Evolutionary conservation across 2,329 filamentous ascomycete species (phyloP).

Genomic region (Amauroascus niger): DNA sequence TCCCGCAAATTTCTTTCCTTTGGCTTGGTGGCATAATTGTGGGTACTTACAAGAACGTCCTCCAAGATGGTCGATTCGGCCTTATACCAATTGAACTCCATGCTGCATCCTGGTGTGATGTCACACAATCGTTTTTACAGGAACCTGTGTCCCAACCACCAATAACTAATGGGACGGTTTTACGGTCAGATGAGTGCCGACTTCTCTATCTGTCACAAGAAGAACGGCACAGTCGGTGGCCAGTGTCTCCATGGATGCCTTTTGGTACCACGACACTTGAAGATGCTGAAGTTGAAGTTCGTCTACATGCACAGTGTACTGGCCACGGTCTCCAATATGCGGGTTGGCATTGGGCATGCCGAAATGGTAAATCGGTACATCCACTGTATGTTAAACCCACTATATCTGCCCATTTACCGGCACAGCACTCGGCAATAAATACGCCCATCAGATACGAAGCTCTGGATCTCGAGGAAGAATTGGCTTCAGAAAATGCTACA

Average conservation of each 20-base stretch:
- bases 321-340: conserved; percentile 19
- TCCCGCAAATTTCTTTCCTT: conserved; percentile 20
- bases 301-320: conserved; percentile 21
- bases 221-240: conserved; percentile 19
- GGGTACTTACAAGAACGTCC: conserved; percentile 17
- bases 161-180: conserved; percentile 12
- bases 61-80: conserved; percentile 20
- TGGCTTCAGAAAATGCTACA: conserved; percentile 24
- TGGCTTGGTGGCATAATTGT: conserved; percentile 24
- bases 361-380: conserved; percentile 2
- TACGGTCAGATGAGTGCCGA: conserved; percentile 24
- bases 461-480: conserved; percentile 10
- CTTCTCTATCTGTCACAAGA: conserved; percentile 24
- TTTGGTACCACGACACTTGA: conserved; percentile 24
- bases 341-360: conserved; percentile 2
- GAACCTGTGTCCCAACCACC: conserved; percentile 17
- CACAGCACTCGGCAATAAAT: conserved; percentile 1
- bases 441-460: conserved; percentile 9
- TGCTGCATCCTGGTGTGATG: conserved; percentile 25
- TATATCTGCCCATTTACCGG: background rate
- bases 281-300: conserved; percentile 26
- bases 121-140: conserved; percentile 24
- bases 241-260: conserved; percentile 22
- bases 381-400: background rate
- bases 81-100: conserved; percentile 23